Conservation (phyloP, 1,284 basidiomycete species). For the Microstroma glucosiphilum region DNA sequence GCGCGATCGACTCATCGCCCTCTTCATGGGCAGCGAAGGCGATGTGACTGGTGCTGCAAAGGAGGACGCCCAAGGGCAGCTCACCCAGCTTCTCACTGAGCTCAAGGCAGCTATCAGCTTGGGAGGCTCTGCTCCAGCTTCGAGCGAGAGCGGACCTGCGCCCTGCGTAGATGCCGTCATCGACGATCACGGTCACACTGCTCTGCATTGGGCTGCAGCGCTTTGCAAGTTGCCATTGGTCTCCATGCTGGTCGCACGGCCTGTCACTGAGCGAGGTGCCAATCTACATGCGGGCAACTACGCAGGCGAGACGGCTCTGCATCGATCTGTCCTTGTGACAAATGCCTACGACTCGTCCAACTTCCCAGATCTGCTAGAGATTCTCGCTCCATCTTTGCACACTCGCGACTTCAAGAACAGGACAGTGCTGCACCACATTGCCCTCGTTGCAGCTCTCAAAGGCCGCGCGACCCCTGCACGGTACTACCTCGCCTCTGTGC, state of each 20-base stretch:
- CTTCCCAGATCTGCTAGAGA: slow-evolving; percentile 65
- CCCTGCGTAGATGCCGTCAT: slow-evolving; percentile 59
- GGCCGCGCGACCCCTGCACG: slow-evolving; percentile 76
- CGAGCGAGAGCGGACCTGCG: slow-evolving; percentile 56
- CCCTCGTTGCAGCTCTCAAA: slow-evolving; percentile 80
- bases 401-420: slow-evolving; percentile 85
- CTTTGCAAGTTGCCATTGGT: slow-evolving; percentile 60
- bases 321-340: slow-evolving; percentile 82
- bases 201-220: slow-evolving; percentile 86
- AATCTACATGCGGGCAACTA: slow-evolving; percentile 60
- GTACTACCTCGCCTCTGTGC: slow-evolving; percentile 85
- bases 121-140: slow-evolving; percentile 64
- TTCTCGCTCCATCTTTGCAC: slow-evolving; percentile 67
- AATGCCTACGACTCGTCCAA: slow-evolving; percentile 71
- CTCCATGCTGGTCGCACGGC: slow-evolving; percentile 55
- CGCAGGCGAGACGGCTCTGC: slow-evolving; percentile 87
- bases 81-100: slow-evolving; percentile 26
- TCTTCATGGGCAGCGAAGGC: slow-evolving; percentile 41
- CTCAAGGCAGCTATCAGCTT: slow-evolving; percentile 57
- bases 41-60: slow-evolving; percentile 15
- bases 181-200: slow-evolving; percentile 90
- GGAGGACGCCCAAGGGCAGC: slow-evolving; percentile 9
- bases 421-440: slow-evolving; percentile 88
- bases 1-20: slow-evolving; percentile 39
- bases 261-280: slow-evolving; percentile 53